phyloP scores from a whole-genome alignment of 805 yeast species.

The Saccharomycopsis guyanensis region DNA sequence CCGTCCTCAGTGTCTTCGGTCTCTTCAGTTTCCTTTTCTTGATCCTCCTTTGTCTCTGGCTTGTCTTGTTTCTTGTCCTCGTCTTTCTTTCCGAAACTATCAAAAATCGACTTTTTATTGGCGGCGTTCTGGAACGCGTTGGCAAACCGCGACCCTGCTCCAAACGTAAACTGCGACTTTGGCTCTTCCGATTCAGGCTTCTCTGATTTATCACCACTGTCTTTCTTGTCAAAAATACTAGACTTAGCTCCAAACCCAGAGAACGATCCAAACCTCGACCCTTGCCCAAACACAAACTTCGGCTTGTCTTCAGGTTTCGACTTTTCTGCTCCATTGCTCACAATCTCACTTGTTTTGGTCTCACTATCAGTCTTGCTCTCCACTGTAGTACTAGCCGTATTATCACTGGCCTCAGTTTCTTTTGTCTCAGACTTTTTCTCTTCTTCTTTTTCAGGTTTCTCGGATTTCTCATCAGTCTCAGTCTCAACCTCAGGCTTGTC shows the following conservation, averaged over 20 bases:
- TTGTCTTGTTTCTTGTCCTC: slow-evolving; percentile 23
- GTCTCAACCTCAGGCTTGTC: slow-evolving; percentile 8
- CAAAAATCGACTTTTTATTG: slow-evolving; percentile 51
- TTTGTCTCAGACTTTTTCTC: slow-evolving; percentile 4
- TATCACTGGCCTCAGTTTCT: slow-evolving; percentile 2
- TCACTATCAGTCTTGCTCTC: slow-evolving; percentile 14
- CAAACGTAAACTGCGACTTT: slow-evolving; percentile 30
- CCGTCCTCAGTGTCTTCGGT: slow-evolving; percentile 24
- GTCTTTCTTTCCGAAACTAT: slow-evolving; percentile 24
- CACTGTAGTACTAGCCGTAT: slow-evolving; percentile 11
- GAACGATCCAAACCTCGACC: slow-evolving; percentile 29
- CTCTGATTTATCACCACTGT: slow-evolving; percentile 4
- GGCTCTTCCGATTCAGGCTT: slow-evolving; percentile 24
- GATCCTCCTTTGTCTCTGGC: slow-evolving; percentile 27
- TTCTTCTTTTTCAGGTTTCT: background rate
- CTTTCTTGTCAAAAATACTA: slow-evolving; percentile 16
- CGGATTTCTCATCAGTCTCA: background rate
- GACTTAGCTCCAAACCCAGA: slow-evolving; percentile 38
- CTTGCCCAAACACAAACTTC: slow-evolving; percentile 52
- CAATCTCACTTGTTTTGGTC: slow-evolving; percentile 5
- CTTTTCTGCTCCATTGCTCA: slow-evolving; percentile 15
- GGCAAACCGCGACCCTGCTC: slow-evolving; percentile 39
- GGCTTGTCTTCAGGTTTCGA: slow-evolving; percentile 24
- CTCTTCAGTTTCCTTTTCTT: slow-evolving; percentile 17
- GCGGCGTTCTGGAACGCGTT: slow-evolving; percentile 50